Evolutionary conservation across 441 rosid species (phyloP), one percentile per base, ranked within the genome.

Genomic region (Jatropha podagrica): DNA sequence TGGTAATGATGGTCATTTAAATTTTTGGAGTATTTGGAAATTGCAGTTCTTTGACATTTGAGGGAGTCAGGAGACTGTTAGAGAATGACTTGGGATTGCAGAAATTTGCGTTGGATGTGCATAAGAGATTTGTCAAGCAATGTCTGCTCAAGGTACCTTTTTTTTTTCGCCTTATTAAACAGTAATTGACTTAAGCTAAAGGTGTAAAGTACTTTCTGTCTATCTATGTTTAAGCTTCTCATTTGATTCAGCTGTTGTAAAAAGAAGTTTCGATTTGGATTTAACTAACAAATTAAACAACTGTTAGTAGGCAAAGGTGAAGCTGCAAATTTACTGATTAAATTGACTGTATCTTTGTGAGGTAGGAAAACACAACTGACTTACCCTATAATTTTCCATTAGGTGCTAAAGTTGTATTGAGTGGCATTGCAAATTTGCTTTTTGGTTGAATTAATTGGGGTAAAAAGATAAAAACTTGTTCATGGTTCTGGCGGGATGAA

Each of bases 11-110:
- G 46, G 51, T 76, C 46, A 26, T 12, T 32, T 55, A 68, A 55
- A 44, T 27, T 4, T 59, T 59, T 17, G 38, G 48, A 15, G 2
- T 12, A 37, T 60, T 77, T 78, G 58, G 20, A 11, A 61, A 73
- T 74, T 83, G 85, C 85, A 93, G 99, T 75, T 85, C 85, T 2
- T 83, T 94, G 84, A 96, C 92, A 7, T 86, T 92, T 65, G 97
- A 87, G 87, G 92, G 94, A 56, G 97, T 92, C 55, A 85, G 97
- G 77, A 88, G 97, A 77, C 65, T 94, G 72, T 65, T 96, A 69
- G 99, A 96, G 94, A 86, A 90, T 83, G 94, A 91, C 82, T 68
- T 92, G 79, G 92, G 89, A 62, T 76, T 91, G 84, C 85, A 86
- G 76, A 76, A 72, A 56, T 83, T 73, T 80, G 90, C 88, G 12